A percentile compares a stretch with the other conserved stretches of the same genome.
These are phyloP conservation scores for Blastobotrys malaysiensis DNA, from an alignment of 1,139 yeast species.

Conservation along the genomic window DNA sequence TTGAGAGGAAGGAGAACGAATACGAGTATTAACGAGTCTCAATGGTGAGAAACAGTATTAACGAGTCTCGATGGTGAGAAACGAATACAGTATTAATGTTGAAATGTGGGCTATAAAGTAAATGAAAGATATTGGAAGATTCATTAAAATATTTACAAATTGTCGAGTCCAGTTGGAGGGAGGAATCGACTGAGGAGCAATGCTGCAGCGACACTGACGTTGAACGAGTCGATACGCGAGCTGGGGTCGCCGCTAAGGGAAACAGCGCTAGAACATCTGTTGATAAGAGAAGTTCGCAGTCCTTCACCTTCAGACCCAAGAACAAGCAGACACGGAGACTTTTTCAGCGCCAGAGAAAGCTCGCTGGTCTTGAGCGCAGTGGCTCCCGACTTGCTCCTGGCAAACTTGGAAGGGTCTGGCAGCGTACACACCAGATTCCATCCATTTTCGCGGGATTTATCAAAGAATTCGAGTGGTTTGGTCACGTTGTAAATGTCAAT, in stretches of 20 bases:
- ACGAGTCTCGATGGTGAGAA: no score
- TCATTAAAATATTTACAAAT: no score
- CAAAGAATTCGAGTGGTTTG: conserved; percentile 59
- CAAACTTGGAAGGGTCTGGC: conserved; percentile 20
- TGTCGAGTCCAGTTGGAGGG: conserved; percentile 19
- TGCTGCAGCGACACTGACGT: conserved; percentile 88
- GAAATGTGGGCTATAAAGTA: no score
- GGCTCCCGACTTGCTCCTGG: conserved; percentile 17
- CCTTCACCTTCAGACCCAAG: conserved; percentile 87
- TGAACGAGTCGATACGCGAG: conserved; percentile 64
- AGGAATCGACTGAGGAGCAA: conserved; percentile 48
- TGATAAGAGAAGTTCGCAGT: conserved; percentile 58
- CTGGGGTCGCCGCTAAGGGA: conserved; percentile 36
- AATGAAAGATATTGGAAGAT: no score
- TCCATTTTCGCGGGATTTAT: conserved; percentile 47
- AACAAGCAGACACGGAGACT: conserved; percentile 62
- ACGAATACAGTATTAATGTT: no score
- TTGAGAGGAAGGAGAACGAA: conserved; percentile 27
- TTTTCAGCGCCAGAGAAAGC: conserved; percentile 40
- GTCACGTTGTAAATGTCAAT: conserved; percentile 54
- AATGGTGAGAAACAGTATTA: no score
- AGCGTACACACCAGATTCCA: conserved; percentile 73
- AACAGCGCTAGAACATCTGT: conserved; percentile 61
- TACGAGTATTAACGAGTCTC: conserved; percentile 23
- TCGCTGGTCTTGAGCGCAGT: conserved; percentile 41